Evolutionary conservation across 495 filamentous ascomycete genomes (phyloP).

Genomic region (Penicillium diatomitis): DNA sequence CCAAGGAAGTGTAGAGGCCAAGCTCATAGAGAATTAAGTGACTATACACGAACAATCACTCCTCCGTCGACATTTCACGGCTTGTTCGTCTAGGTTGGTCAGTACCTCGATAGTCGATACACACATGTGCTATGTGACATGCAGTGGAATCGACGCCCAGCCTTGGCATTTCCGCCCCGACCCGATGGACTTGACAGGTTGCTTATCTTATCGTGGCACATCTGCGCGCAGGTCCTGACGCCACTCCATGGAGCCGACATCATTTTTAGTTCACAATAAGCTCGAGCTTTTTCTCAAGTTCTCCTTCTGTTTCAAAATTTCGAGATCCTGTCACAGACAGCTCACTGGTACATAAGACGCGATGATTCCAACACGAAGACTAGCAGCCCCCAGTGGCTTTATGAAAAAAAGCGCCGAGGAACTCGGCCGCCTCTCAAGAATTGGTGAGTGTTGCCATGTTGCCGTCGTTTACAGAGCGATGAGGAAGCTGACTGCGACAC

Average conservation of each 20-base stretch:
- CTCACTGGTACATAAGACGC: background rate
- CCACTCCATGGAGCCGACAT: conserved; percentile 9
- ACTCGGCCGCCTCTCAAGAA: conserved; percentile 47
- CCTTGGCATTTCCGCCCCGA: no score
- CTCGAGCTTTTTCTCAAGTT: background rate
- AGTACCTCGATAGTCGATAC: no score
- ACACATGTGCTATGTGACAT: no score
- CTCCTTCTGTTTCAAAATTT: no score
- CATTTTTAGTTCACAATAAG: conserved; percentile 2
- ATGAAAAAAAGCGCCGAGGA: conserved; percentile 56
- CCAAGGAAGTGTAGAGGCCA: no score
- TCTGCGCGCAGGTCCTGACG: conserved; percentile 7
- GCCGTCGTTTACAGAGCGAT: background rate
- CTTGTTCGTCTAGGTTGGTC: no score
- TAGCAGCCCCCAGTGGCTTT: conserved; percentile 45
- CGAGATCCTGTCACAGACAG: no score
- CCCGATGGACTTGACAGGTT: background rate
- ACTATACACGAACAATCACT: no score
- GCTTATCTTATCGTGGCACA: conserved; percentile 16
- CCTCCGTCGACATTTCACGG: no score
- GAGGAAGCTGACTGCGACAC: conserved; percentile 4
- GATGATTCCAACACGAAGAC: conserved; percentile 43
- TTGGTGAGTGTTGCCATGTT: conserved; percentile 35
- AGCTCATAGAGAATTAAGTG: no score
- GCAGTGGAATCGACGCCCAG: no score